phyloP scores from a whole-genome alignment of 2,329 filamentous ascomycete genomes.

The Diaporthe ampelina region DNA sequence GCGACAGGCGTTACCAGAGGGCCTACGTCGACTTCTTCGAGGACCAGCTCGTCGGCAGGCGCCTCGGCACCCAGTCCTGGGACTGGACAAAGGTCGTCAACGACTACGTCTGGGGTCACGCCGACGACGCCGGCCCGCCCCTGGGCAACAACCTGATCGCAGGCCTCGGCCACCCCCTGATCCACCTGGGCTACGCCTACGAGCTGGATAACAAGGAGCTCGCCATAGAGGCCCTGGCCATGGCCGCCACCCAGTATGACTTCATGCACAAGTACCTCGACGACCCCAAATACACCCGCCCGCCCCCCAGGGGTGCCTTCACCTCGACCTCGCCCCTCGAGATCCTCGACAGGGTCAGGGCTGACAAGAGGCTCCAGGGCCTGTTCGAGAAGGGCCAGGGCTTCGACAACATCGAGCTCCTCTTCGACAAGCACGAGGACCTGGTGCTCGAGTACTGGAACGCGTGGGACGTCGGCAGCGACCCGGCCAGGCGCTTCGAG shows the following conservation, averaged over 20 bases:
- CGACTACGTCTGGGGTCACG: conserved; percentile 76
- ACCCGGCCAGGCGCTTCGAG: conserved; percentile 81
- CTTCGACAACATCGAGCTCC: conserved; percentile 72
- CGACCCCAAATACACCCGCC: conserved; percentile 77
- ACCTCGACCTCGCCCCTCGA: conserved; percentile 74
- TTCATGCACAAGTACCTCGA: conserved; percentile 78
- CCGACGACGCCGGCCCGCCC: conserved; percentile 73
- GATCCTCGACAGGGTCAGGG: conserved; percentile 77
- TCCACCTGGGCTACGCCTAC: conserved; percentile 94
- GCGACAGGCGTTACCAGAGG: conserved; percentile 84
- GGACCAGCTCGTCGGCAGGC: conserved; percentile 80
- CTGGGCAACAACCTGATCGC: conserved; percentile 85
- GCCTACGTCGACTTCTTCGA: conserved; percentile 97
- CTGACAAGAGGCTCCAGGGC: conserved; percentile 78
- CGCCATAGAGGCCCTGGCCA: conserved; percentile 87
- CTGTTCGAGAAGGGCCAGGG: conserved; percentile 70
- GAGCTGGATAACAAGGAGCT: conserved; percentile 89
- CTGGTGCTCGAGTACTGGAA: conserved; percentile 91
- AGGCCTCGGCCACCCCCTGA: conserved; percentile 89
- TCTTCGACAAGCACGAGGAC: conserved; percentile 79
- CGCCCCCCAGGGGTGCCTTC: conserved; percentile 63
- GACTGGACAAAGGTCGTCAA: conserved; percentile 85
- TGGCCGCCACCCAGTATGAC: conserved; percentile 72
- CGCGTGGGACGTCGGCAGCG: conserved; percentile 77
- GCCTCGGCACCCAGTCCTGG: conserved; percentile 67